Conservation (phyloP, 768 basidiomycete genomes). For the Floccularia luteovirens region DNA sequence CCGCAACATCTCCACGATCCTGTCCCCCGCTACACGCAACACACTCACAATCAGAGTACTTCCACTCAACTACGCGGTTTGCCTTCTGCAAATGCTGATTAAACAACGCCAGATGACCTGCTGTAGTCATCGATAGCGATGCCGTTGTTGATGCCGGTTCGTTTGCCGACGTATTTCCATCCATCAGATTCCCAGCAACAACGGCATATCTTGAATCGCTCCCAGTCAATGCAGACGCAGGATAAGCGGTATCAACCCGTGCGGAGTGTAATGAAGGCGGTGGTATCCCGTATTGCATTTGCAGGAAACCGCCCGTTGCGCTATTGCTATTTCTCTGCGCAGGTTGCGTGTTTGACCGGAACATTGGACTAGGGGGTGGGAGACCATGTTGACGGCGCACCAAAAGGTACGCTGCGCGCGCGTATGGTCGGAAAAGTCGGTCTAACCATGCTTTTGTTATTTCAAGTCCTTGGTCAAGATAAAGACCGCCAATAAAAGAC, state of each 20-base stretch:
- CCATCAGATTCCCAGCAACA: no score
- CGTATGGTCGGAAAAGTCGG: constrained; percentile 57
- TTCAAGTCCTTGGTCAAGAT: constrained; percentile 58
- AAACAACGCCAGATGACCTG: constrained; percentile 72
- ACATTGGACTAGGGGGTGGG: constrained; percentile 26
- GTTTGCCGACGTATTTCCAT: no score
- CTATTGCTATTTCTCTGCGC: no score
- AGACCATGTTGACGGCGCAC: constrained; percentile 66
- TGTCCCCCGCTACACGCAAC: not conserved
- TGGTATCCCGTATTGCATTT: no score
- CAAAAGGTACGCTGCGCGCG: constrained; percentile 49
- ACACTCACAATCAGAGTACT: constrained; percentile 38
- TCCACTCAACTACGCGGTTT: constrained; percentile 60
- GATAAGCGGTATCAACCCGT: no score
- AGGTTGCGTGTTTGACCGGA: no score
- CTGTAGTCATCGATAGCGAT: constrained; percentile 17
- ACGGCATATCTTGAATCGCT: no score
- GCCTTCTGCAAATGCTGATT: constrained; percentile 67
- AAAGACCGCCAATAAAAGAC: constrained; percentile 79
- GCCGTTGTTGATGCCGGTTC: constrained; percentile 11
- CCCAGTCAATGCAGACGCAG: no score
- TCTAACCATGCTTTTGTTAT: constrained; percentile 53
- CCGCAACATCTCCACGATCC: no score
- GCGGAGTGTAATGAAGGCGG: no score
- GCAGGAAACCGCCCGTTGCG: no score